Evolutionary conservation across 2,329 filamentous ascomycete species (phyloP).

Genomic region (Cordyceps tenuipes): DNA sequence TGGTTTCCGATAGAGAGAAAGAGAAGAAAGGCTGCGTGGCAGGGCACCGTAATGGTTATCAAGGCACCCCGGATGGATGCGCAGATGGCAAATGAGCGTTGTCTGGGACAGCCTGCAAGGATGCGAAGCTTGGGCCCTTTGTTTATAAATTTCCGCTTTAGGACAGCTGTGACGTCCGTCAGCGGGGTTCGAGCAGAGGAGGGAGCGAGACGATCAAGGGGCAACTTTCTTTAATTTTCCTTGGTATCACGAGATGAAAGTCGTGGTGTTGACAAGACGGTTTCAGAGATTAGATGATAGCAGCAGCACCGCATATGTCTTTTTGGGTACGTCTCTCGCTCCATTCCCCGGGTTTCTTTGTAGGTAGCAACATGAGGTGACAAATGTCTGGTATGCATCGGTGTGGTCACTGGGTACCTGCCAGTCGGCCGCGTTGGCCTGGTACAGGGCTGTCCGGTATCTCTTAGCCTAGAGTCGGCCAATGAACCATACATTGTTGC

Average conservation of each 20-base stretch:
- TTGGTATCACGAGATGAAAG: slow-evolving; percentile 17
- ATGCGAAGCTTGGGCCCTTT: slow-evolving; percentile 27
- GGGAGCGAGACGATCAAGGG: slow-evolving; percentile 8
- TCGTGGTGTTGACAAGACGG: slow-evolving; percentile 3
- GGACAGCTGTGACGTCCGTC: slow-evolving; percentile 24
- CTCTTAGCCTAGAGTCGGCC: no score
- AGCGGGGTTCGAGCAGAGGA: slow-evolving; percentile 14
- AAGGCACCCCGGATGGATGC: slow-evolving; percentile 8
- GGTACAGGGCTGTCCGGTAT: no score
- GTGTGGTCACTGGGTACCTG: slow-evolving; percentile 1
- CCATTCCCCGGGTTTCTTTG: not conserved
- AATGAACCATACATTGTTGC: no score
- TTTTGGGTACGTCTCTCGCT: not conserved
- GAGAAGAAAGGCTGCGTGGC: not conserved
- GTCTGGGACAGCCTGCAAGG: slow-evolving; percentile 27
- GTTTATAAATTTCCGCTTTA: slow-evolving; percentile 33
- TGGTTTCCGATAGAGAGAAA: slow-evolving; percentile 2
- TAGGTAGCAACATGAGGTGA: not conserved
- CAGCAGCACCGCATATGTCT: not conserved
- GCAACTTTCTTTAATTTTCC: slow-evolving; percentile 14
- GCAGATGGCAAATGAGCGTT: slow-evolving; percentile 22
- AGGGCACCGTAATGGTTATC: slow-evolving; percentile 14
- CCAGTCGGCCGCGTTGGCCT: no score
- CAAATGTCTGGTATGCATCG: slow-evolving; percentile 5
- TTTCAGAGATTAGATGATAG: not conserved